Percentiles rank a stretch among this genome's conserved stretches.
phyloP scores from a whole-genome alignment of 257 asterid genomes.

The Fraxinus quadrangulata region DNA sequence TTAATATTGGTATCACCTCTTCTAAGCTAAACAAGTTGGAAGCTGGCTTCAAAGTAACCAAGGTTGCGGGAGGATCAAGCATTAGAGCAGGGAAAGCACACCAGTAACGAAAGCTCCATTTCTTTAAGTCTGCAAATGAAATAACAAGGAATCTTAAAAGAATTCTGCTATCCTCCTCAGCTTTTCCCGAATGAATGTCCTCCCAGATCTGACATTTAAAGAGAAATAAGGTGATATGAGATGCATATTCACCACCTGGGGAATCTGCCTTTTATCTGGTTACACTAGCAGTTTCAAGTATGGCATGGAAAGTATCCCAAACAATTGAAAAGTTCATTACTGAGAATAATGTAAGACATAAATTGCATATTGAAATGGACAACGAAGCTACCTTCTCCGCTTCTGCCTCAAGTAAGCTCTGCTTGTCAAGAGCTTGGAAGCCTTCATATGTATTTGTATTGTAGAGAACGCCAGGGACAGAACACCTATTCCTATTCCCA shows the following conservation, averaged over 20 bases:
- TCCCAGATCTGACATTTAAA: constrained; percentile 74
- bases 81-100: constrained; percentile 91
- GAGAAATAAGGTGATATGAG: constrained; percentile 25
- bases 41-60: constrained; percentile 72
- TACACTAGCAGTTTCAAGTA: constrained; percentile 6
- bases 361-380: not conserved
- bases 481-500: constrained; percentile 90
- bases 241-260: constrained; percentile 3
- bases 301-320: not conserved
- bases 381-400: constrained; percentile 58
- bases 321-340: not conserved
- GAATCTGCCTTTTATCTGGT: constrained; percentile 6
- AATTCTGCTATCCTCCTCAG: constrained; percentile 66
- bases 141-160: constrained; percentile 82
- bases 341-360: not conserved
- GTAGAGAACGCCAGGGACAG: constrained; percentile 78
- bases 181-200: constrained; percentile 77
- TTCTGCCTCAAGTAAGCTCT: constrained; percentile 36
- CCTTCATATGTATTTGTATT: constrained; percentile 89
- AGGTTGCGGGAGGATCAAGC: constrained; percentile 84
- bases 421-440: constrained; percentile 67
- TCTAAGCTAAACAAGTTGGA: constrained; percentile 62
- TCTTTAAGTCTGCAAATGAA: constrained; percentile 96
- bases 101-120: constrained; percentile 90
- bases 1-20: constrained; percentile 55